Base-by-base conservation (phyloP, 352 stramenopile species). In the Phytophthora crassamura region DNA sequence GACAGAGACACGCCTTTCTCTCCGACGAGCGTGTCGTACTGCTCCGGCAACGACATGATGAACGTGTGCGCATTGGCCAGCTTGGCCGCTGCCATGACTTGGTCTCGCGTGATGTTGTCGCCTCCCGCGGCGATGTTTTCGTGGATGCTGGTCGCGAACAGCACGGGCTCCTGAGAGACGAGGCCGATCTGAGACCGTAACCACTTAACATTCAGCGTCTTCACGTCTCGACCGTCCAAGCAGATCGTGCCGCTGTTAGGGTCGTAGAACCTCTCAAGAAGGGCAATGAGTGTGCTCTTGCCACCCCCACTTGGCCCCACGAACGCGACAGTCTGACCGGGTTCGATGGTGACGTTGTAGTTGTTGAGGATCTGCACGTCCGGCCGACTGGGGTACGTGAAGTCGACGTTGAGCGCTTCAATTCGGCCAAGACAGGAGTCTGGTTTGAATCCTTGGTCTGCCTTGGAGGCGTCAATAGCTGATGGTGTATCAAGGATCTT, bases 221-320 rank as follows among this genome's bases (percentile, higher is more conserved):
- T 76, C 30, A 97, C 72, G 42, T 96, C 74, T 20, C 73, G 72
- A 15, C 88, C 92, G 59, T 98, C 89, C 16, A 98, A 84, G 4
- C 80, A 52, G 11, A 98, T 78, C 2, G 50, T 40, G 12, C 95
- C 94, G 12, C 65, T 57, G 36, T 53, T 67, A 2, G 88, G 86
- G 53, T 97, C 83, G 69, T 98, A 98, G 51, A 98, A 98, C 10
- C 93, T 67, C 49, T 97, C 75, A 7, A 77, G 46, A 30, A 98
- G 72, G 0, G 69, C 20, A 33, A 80, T 70, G 45, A 98, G 47
- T 1, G 72, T 80, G 11, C 68, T 77, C 33, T 80, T 80, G 2
- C 72, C 72, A 12, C 68, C 65, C 2, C 72, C 72, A 53, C 72
- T 80, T 0, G 72, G 33, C 2, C 72, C 72, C 0, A 69, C 72